These are phyloP conservation scores for Eutrema salsugineum DNA, from an alignment of 441 rosid species.

Conservation along the genomic window DNA sequence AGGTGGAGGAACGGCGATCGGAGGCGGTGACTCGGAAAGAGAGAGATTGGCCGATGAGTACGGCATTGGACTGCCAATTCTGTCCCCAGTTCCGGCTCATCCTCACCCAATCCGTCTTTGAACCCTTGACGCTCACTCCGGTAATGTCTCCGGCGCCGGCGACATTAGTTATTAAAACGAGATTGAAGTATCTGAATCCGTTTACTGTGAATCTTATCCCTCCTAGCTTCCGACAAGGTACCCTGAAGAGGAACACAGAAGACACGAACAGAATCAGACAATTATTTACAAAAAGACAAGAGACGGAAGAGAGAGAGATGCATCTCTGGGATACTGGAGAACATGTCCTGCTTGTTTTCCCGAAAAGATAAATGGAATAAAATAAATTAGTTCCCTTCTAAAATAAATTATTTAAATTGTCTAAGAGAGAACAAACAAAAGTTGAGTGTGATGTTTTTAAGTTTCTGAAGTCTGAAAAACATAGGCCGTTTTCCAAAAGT, in stretches of 20 bases:
- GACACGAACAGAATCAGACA: background rate
- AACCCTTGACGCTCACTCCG: constrained; percentile 52
- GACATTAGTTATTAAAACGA: constrained; percentile 57
- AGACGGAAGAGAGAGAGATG: background rate
- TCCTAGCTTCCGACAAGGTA: constrained; percentile 65
- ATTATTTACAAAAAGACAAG: constrained; percentile 18
- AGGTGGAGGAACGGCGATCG: constrained; percentile 57
- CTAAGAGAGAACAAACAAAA: background rate
- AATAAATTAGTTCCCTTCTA: background rate
- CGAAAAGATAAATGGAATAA: constrained; percentile 16
- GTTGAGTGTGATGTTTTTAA: constrained; percentile 18
- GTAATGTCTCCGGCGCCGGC: constrained; percentile 63
- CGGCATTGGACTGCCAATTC: constrained; percentile 65
- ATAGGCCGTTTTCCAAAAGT: background rate
- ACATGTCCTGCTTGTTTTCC: constrained; percentile 21
- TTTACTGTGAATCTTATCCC: constrained; percentile 68
- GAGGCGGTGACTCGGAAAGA: constrained; percentile 58
- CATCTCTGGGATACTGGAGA: constrained; percentile 9
- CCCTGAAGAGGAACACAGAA: constrained; percentile 27
- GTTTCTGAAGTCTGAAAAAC: constrained; percentile 11
- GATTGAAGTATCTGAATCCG: constrained; percentile 73
- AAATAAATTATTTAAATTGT: background rate
- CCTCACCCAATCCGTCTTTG: constrained; percentile 48
- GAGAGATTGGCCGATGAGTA: constrained; percentile 53
- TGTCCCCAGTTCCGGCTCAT: constrained; percentile 84